Conservation (phyloP, 2,329 filamentous ascomycete species). For the Epichloe sibirici region DNA sequence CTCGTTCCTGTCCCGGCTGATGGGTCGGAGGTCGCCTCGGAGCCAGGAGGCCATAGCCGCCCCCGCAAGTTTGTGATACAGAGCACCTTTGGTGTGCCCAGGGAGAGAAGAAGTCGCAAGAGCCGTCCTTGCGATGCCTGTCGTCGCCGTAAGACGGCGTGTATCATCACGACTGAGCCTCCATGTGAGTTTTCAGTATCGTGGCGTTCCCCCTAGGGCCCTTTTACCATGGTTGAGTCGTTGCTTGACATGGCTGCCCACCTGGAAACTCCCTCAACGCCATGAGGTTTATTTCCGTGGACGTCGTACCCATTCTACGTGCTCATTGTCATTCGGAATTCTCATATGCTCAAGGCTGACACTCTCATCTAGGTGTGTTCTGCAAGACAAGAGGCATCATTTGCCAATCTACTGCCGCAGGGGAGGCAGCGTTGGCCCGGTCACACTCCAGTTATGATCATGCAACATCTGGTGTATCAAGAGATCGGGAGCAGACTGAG, state of each 20-base stretch:
- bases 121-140: conserved; percentile 34
- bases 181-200: conserved; percentile 25
- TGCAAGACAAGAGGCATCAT: conserved; percentile 21
- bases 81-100: conserved; percentile 27
- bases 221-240: not conserved
- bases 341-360: not conserved
- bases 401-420: conserved; percentile 19
- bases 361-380: conserved; percentile 18
- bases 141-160: conserved; percentile 33
- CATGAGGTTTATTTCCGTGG: not conserved
- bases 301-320: not conserved
- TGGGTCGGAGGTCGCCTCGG: conserved; percentile 1
- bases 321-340: not conserved
- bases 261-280: not conserved
- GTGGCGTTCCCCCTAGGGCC: not conserved
- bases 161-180: conserved; percentile 30
- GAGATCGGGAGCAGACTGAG: not conserved
- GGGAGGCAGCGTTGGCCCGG: conserved; percentile 2
- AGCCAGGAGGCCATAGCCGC: conserved; percentile 1
- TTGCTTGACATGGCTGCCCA: not conserved
- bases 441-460: not conserved
- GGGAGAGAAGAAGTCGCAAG: conserved; percentile 31
- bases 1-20: conserved; percentile 1
- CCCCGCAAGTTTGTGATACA: conserved; percentile 28
- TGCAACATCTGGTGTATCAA: not conserved